These are phyloP conservation scores for Termitomyces sp. DNA, from an alignment of 768 basidiomycete genomes.

Conservation along the genomic window DNA sequence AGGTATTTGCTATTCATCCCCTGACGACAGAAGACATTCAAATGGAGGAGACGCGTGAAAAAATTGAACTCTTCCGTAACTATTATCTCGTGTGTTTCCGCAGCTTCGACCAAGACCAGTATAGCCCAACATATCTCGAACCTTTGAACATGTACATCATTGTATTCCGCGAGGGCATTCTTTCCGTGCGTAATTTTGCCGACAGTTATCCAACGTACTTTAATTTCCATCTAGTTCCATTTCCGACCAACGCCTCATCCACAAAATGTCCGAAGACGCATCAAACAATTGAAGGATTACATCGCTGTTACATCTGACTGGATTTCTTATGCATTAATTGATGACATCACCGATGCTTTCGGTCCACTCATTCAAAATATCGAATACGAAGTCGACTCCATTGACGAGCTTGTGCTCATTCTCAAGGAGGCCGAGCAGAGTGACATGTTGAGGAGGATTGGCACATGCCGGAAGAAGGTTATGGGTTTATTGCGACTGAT, in stretches of 20 bases:
- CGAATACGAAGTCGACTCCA: slow-evolving; percentile 98
- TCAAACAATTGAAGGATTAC: slow-evolving; percentile 99
- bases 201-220: neutral
- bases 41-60: slow-evolving; percentile 99
- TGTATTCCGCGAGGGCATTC: slow-evolving; percentile 93
- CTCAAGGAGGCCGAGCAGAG: slow-evolving; percentile 94
- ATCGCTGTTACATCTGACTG: slow-evolving; percentile 98
- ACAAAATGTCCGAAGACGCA: slow-evolving; percentile 94
- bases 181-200: slow-evolving; percentile 62
- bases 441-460: slow-evolving; percentile 96
- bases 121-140: slow-evolving; percentile 95
- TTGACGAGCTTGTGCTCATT: slow-evolving; percentile 96
- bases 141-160: slow-evolving; percentile 99
- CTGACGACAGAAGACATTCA: slow-evolving; percentile 98
- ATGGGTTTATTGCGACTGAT: slow-evolving; percentile 95
- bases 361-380: slow-evolving; percentile 97
- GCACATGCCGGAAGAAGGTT: slow-evolving; percentile 98
- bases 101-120: slow-evolving; percentile 97
- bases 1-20: slow-evolving; percentile 97
- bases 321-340: slow-evolving; percentile 99
- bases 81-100: slow-evolving; percentile 99
- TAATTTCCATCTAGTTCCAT: slow-evolving; percentile 65
- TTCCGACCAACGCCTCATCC: slow-evolving; percentile 97
- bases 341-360: slow-evolving; percentile 99
- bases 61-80: slow-evolving; percentile 98